Evolutionary conservation across 1,284 basidiomycete genomes (phyloP).

Genomic region (Tilletia indica): DNA sequence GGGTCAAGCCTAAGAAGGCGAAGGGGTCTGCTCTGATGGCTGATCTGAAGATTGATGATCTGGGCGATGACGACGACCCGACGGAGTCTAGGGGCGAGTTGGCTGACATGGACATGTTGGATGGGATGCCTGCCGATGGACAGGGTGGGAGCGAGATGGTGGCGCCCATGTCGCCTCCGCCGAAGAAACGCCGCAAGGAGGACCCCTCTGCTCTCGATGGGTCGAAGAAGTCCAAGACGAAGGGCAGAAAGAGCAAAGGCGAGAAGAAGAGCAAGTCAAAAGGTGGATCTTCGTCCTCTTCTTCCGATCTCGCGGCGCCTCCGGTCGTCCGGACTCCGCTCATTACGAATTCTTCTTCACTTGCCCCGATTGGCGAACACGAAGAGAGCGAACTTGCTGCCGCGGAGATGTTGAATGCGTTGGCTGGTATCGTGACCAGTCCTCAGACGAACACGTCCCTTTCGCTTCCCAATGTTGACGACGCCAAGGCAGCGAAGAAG

Average conservation of each 20-base stretch:
- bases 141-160: neutral
- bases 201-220: constrained; percentile 20
- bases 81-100: constrained; percentile 30
- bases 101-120: constrained; percentile 21
- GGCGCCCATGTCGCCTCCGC: neutral
- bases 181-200: constrained; percentile 16
- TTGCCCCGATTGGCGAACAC: constrained; percentile 14
- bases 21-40: constrained; percentile 56
- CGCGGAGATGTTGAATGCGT: constrained; percentile 56
- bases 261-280: constrained; percentile 26
- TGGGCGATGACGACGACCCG: constrained; percentile 47
- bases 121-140: neutral
- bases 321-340: constrained; percentile 9
- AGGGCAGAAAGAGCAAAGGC: constrained; percentile 32
- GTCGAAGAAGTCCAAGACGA: constrained; percentile 20
- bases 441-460: neutral
- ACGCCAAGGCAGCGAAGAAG: neutral
- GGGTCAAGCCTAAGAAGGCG: constrained; percentile 52
- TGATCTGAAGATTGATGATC: constrained; percentile 52
- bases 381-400: constrained; percentile 56
- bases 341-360: constrained; percentile 19
- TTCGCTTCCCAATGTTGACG: neutral
- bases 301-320: neutral
- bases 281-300: neutral
- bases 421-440: constrained; percentile 37